Percentiles rank a stretch among this genome's conserved stretches.
Conservation (phyloP, 441 rosid genomes). For the Capsella rubella region DNA sequence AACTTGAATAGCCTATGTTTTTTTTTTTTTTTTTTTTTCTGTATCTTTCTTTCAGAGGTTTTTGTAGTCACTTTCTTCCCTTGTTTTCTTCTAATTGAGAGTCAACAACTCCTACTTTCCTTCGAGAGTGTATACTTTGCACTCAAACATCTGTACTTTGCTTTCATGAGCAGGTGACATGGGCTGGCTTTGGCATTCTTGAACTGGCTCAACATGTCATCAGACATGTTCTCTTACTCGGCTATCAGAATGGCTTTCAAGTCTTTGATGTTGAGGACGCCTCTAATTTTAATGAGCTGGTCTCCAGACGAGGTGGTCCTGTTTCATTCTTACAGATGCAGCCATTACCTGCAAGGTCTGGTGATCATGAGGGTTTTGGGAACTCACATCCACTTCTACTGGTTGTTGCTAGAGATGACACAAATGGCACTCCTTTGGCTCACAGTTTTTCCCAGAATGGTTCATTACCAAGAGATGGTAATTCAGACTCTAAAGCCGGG, state of each 20-base stretch:
- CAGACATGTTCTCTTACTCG: conserved; percentile 72
- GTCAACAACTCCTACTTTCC: neutral
- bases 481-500: conserved; percentile 50
- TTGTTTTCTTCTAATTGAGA: neutral
- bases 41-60: neutral
- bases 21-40: neutral
- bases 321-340: conserved; percentile 81
- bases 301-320: conserved; percentile 67
- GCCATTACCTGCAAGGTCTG: conserved; percentile 56
- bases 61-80: neutral
- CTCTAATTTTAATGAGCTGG: conserved; percentile 66
- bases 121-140: conserved; percentile 5
- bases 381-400: conserved; percentile 66
- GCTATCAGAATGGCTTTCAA: conserved; percentile 80
- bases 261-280: conserved; percentile 83
- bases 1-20: neutral
- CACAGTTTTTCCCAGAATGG: conserved; percentile 50
- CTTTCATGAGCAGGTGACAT: conserved; percentile 62
- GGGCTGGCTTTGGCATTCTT: conserved; percentile 80
- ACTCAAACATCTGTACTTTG: conserved; percentile 33
- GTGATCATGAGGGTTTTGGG: conserved; percentile 61
- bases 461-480: conserved; percentile 52
- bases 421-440: conserved; percentile 45
- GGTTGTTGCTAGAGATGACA: conserved; percentile 68
- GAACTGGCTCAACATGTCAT: conserved; percentile 56